A percentile compares a stretch with the other conserved stretches of the same genome.
phyloP scores from a whole-genome alignment of 2,329 filamentous ascomycete genomes.

The Trichoderma sp. region DNA sequence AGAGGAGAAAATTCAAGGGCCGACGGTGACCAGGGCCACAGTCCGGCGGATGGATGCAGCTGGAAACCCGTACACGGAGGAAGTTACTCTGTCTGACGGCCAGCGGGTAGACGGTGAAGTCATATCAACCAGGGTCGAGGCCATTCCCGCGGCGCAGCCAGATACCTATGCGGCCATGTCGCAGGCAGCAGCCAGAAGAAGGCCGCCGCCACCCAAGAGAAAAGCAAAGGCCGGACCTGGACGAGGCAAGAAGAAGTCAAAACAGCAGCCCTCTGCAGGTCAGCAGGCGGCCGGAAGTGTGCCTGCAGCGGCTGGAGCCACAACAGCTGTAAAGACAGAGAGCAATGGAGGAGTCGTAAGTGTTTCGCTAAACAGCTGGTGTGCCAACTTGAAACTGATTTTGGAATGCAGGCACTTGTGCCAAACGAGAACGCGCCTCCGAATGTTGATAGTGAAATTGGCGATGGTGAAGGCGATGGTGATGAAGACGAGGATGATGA shows the following conservation, averaged over 20 bases:
- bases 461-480: conserved; percentile 54
- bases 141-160: conserved; percentile 59
- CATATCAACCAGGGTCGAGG: conserved; percentile 61
- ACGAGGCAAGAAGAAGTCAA: conserved; percentile 79
- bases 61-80: conserved; percentile 82
- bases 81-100: conserved; percentile 79
- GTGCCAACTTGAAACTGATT: conserved; percentile 2
- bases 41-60: conserved; percentile 77
- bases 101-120: conserved; percentile 83
- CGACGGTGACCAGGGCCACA: conserved; percentile 74
- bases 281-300: conserved; percentile 38
- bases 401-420: conserved; percentile 43
- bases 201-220: conserved; percentile 76
- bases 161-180: conserved; percentile 53
- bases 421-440: conserved; percentile 50
- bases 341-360: conserved; percentile 47
- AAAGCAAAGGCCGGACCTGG: conserved; percentile 77
- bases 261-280: conserved; percentile 49
- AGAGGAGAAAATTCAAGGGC: conserved; percentile 49
- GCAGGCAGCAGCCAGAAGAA: conserved; percentile 55
- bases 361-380: neutral
- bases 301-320: conserved; percentile 44
- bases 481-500: conserved; percentile 47
- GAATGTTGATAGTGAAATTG: conserved; percentile 58
- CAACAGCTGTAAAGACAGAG: conserved; percentile 46